These are phyloP conservation scores for Colletotrichum sidae DNA, from an alignment of 2,329 filamentous ascomycete genomes.

Conservation along the genomic window DNA sequence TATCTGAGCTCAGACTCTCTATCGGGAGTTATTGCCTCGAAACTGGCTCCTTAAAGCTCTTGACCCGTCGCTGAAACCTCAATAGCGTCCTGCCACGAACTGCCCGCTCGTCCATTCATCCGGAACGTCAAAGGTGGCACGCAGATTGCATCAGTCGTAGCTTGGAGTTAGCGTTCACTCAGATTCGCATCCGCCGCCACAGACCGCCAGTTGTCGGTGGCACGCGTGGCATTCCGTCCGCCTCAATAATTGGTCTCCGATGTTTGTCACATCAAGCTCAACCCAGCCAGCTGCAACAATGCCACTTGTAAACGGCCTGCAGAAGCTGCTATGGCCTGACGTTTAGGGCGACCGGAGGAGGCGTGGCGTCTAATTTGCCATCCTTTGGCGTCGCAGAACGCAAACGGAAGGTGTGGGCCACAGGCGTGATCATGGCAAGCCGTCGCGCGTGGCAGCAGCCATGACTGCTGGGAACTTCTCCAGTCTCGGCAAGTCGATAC, in stretches of 20 bases:
- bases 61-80: background rate
- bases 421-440: no score
- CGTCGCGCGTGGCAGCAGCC: no score
- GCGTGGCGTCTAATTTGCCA: no score
- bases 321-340: background rate
- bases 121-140: background rate
- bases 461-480: no score
- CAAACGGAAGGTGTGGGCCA: no score
- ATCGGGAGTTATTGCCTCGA: constrained; percentile 4
- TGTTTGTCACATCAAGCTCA: no score
- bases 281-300: background rate
- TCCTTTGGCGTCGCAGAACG: no score
- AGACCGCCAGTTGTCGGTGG: background rate
- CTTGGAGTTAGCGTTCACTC: background rate
- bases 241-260: no score
- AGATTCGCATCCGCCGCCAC: background rate
- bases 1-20: background rate
- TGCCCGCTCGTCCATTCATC: background rate
- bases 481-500: no score
- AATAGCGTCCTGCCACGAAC: background rate
- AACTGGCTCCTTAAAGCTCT: background rate
- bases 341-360: no score
- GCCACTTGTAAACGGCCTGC: background rate
- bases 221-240: background rate
- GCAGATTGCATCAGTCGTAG: background rate